phyloP scores from a whole-genome alignment of 768 basidiomycete genomes.

The Russula foetens region DNA sequence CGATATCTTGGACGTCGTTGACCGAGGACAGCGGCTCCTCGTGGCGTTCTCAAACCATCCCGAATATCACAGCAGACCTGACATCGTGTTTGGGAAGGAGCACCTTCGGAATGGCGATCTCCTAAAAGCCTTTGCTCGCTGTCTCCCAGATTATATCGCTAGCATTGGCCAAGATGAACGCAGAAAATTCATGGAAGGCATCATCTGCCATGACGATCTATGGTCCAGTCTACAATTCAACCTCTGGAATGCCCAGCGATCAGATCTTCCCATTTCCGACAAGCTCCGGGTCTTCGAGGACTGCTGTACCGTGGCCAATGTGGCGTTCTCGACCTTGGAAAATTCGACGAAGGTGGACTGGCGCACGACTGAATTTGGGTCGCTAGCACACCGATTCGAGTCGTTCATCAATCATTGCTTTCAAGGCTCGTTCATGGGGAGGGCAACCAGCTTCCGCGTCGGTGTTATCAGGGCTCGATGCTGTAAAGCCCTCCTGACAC shows the following conservation, averaged over 20 bases:
- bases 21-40: not conserved
- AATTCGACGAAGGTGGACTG: not conserved
- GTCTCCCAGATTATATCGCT: not conserved
- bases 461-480: not conserved
- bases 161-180: not conserved
- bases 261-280: not conserved
- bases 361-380: conserved; percentile 1
- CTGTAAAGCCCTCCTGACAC: not conserved
- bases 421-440: not conserved
- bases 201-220: not conserved
- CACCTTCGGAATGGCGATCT: not conserved
- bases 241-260: not conserved
- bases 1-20: not conserved
- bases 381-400: not conserved
- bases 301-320: not conserved
- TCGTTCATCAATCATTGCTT: not conserved
- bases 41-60: not conserved
- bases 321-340: not conserved
- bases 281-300: not conserved
- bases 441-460: not conserved
- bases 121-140: not conserved
- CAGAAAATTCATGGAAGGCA: not conserved
- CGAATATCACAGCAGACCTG: not conserved
- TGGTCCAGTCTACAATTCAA: not conserved
- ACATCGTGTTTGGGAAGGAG: conserved; percentile 2